Evolutionary conservation across 139 green algal genomes (phyloP).

Genomic region (Tetradesmus obliquus): DNA sequence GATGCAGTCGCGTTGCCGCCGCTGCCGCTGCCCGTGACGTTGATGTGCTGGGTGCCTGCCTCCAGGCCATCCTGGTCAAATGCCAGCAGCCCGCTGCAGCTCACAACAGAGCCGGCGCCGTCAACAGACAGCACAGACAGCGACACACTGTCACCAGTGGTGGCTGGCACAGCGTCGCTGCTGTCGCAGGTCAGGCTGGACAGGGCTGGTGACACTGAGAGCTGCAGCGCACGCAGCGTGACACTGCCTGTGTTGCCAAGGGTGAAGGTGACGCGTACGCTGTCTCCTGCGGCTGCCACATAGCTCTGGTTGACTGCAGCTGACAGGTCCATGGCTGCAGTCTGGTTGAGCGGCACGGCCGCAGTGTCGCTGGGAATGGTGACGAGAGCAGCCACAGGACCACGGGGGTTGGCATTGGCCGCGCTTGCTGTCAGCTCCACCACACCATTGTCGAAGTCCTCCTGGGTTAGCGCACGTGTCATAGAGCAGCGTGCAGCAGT

Average conservation of each 20-base stretch:
- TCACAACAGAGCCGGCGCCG: not conserved
- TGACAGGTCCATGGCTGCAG: constrained; percentile 5
- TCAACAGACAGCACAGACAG: not conserved
- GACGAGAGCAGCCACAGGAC: not conserved
- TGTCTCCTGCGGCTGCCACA: not conserved
- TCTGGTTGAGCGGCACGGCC: constrained; percentile 14
- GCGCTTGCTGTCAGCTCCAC: not conserved
- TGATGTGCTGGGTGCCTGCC: not conserved
- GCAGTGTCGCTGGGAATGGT: not conserved
- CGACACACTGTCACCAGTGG: not conserved
- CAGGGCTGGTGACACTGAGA: not conserved
- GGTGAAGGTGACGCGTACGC: not conserved
- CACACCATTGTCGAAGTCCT: not conserved
- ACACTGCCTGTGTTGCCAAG: constrained; percentile 24
- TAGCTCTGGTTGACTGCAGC: not conserved
- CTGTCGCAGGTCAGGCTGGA: not conserved
- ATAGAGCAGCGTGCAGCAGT: not conserved
- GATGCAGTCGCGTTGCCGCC: not conserved
- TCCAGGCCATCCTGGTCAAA: not conserved
- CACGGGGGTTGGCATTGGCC: not conserved
- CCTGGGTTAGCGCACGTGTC: not conserved
- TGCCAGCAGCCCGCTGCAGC: not conserved
- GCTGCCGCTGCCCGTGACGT: not conserved
- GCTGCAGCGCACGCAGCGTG: not conserved
- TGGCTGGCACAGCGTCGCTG: not conserved